Base-by-base conservation (phyloP, 2,329 filamentous ascomycete genomes). In the Calonectria honghensis region DNA sequence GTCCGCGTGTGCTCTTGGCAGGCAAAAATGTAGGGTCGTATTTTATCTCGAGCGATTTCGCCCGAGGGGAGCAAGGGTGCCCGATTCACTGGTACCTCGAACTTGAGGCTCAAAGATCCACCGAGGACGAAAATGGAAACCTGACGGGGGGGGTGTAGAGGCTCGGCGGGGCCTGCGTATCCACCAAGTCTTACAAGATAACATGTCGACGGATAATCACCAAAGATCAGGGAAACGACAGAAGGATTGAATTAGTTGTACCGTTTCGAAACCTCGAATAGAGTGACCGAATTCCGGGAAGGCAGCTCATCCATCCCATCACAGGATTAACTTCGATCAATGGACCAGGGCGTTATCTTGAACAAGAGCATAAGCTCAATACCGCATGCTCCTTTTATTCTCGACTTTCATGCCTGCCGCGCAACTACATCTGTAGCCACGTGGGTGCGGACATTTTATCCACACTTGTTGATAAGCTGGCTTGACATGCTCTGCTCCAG, bases 31-130 rank as follows among this genome's bases (percentile, higher is more conserved):
- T 5, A 57, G 6, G 13, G 29, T 31, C 9, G 52, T 24, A 18
- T 24, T 41, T 18, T 39, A 29, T 63, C 57, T 37, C 37, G 37
- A 63, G 57, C 48, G 50, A 45, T 27, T 45, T 52, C 45, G 48
- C 32, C 65, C n/a, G 32, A 68, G 18, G 10, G 29, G 11, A 41
- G 24, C 57, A 63, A 63, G 57, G 57, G 37, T 63, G 35, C n/a
- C 57, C 27, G 57, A 39, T 37, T 41, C 27, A 29, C n/a, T 41
- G 57, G 35, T 37, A 68, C 35, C 31, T 59, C 20, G 31, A 39
- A 63, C 20, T 65, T 70, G 68, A 63, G 68, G 68, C 68, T 70
- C 68, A 70, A 70, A 52, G 13, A 51, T 20, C 29, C 31, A 45
- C 18, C 31, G 61, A 27, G 20, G 35, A 48, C 45, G 45, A 48